Percentiles rank a stretch among this genome's conserved stretches.
These are phyloP conservation scores for Funneliformis geosporum DNA, from an alignment of 192 early-diverging fungal genomes.

Conservation along the genomic window DNA sequence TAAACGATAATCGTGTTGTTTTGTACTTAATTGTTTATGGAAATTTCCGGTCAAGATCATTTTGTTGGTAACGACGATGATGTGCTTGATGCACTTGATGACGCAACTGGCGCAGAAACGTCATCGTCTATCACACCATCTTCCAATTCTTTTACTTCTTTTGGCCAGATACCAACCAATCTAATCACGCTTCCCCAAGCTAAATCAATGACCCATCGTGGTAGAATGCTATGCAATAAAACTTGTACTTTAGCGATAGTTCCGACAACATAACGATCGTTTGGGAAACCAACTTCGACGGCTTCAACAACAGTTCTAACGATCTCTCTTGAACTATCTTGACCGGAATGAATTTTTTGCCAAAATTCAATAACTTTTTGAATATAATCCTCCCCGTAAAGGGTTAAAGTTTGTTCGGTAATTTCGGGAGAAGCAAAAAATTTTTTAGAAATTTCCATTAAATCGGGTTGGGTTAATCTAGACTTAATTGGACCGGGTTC, in stretches of 20 bases:
- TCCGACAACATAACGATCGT: conserved; percentile 33
- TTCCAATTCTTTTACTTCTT: conserved; percentile 32
- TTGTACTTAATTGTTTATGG: background rate
- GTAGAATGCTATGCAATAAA: conserved; percentile 29
- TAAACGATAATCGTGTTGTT: background rate
- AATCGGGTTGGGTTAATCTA: background rate
- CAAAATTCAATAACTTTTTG: conserved; percentile 32
- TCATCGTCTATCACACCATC: conserved; percentile 1
- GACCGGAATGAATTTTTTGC: conserved; percentile 22
- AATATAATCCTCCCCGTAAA: conserved; percentile 32
- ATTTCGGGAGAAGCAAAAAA: conserved; percentile 26
- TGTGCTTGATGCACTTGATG: background rate
- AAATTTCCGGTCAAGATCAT: background rate
- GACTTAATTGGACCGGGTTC: conserved; percentile 34
- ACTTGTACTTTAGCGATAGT: conserved; percentile 24
- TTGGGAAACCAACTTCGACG: conserved; percentile 32
- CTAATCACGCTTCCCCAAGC: conserved; percentile 36
- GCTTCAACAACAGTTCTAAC: conserved; percentile 26
- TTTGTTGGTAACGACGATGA: background rate
- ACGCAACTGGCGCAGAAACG: background rate
- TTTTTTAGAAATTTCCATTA: conserved; percentile 22
- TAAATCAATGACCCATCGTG: conserved; percentile 32
- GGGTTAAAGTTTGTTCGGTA: conserved; percentile 23
- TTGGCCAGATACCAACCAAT: conserved; percentile 33
- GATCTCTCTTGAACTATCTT: conserved; percentile 16